These are phyloP conservation scores for Neopestalotiopsis clavispora DNA, from an alignment of 2,329 filamentous ascomycete genomes.

Conservation along the genomic window DNA sequence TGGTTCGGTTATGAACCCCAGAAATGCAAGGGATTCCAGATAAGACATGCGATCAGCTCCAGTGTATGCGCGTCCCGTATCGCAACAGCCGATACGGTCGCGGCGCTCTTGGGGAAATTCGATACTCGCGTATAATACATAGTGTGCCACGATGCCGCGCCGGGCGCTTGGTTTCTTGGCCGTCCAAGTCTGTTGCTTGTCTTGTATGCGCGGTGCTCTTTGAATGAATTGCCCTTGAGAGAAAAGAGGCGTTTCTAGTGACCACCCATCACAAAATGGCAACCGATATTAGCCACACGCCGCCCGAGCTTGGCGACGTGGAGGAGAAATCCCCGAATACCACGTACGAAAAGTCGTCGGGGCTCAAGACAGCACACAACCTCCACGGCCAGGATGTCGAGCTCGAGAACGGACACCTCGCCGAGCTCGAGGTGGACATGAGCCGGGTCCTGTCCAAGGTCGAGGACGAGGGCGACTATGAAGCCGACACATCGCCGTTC, in stretches of 20 bases:
- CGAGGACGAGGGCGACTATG: conserved; percentile 36
- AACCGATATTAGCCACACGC: conserved; percentile 15
- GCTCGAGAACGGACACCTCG: conserved; percentile 32
- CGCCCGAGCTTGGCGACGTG: conserved; percentile 7
- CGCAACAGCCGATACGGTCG: background rate
- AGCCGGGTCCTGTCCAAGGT: conserved; percentile 29
- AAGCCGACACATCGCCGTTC: conserved; percentile 37
- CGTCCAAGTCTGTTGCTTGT: background rate
- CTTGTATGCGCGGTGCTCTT: background rate
- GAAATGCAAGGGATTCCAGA: background rate
- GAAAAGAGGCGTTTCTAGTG: background rate
- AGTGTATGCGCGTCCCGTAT: background rate
- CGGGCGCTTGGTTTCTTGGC: conserved; percentile 10
- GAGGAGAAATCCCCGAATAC: conserved; percentile 2
- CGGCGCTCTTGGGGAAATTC: background rate
- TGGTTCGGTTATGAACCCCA: background rate
- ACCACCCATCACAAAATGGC: background rate
- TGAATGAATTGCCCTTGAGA: background rate
- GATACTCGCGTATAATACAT: background rate
- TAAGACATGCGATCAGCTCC: conserved; percentile 3
- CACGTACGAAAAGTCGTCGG: background rate
- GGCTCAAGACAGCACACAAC: conserved; percentile 22
- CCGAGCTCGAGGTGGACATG: conserved; percentile 38
- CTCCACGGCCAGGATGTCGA: conserved; percentile 25
- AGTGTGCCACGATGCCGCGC: conserved; percentile 12